phyloP scores from a whole-genome alignment of 441 rosid species.

The Adansonia grandidieri region DNA sequence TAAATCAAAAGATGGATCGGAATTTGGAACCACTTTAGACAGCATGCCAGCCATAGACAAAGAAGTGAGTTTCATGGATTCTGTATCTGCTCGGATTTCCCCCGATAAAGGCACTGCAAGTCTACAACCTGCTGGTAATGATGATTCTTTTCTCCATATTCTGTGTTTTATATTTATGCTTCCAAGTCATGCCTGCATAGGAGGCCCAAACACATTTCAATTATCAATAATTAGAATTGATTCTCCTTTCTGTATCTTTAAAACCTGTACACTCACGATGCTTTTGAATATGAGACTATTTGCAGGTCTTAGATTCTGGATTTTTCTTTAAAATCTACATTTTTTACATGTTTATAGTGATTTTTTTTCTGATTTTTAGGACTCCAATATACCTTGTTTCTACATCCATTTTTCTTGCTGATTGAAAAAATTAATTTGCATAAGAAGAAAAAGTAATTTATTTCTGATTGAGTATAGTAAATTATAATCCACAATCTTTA shows the following conservation, averaged over 20 bases:
- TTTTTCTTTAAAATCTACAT: background rate
- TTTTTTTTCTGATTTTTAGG: background rate
- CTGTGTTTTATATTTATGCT: background rate
- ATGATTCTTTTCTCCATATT: conserved; percentile 8
- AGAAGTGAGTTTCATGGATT: conserved; percentile 6
- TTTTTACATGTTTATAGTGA: background rate
- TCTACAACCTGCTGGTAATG: conserved; percentile 36
- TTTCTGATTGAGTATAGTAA: conserved; percentile 11
- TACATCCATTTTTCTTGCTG: background rate
- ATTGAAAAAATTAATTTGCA: background rate
- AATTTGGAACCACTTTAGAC: background rate
- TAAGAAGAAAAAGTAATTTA: background rate
- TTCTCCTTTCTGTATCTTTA: background rate
- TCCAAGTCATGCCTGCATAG: background rate
- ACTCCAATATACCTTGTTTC: background rate
- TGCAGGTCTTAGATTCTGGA: background rate
- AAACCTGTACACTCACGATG: background rate
- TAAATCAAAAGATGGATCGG: conserved; percentile 2
- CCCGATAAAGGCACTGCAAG: conserved; percentile 25
- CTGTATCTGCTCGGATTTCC: conserved; percentile 16
- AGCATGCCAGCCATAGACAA: background rate
- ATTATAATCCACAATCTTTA: background rate
- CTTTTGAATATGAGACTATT: conserved; percentile 2
- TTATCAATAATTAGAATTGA: background rate
- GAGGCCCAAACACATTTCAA: background rate